phyloP scores from a whole-genome alignment of 305 asterid species.

The Ilex paraguariensis region DNA sequence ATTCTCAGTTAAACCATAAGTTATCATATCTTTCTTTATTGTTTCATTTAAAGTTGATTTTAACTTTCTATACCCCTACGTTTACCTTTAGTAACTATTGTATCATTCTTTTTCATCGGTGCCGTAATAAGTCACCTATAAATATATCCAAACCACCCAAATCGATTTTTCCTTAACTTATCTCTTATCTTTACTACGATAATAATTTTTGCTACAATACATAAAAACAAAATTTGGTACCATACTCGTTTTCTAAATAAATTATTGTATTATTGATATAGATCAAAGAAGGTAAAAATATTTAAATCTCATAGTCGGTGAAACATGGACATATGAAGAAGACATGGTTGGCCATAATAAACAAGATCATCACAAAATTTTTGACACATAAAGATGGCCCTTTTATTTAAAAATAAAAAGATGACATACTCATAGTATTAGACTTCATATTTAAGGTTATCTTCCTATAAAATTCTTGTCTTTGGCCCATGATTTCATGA shows the following conservation, averaged over 20 bases:
- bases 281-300: too few species aligned
- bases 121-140: too few species aligned
- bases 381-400: conserved; percentile 32
- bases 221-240: not conserved
- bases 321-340: conserved; percentile 19
- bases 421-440: conserved; percentile 2
- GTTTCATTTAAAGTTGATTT: too few species aligned
- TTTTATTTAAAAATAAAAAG: conserved; percentile 1
- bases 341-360: conserved; percentile 27
- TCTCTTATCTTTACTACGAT: too few species aligned
- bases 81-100: too few species aligned
- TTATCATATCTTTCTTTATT: too few species aligned
- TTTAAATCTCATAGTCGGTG: conserved; percentile 7
- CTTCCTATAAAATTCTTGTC: conserved; percentile 14
- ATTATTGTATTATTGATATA: not conserved
- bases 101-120: too few species aligned
- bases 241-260: not conserved
- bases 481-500: conserved; percentile 13
- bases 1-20: too few species aligned
- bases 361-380: conserved; percentile 13
- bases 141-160: too few species aligned
- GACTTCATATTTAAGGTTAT: conserved; percentile 19
- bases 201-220: too few species aligned
- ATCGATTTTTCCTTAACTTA: too few species aligned
- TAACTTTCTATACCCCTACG: too few species aligned